A percentile compares a stretch with the other conserved stretches of the same genome.
These are phyloP conservation scores for Lasiosphaeria hispida DNA, from an alignment of 495 filamentous ascomycete genomes.

Conservation along the genomic window DNA sequence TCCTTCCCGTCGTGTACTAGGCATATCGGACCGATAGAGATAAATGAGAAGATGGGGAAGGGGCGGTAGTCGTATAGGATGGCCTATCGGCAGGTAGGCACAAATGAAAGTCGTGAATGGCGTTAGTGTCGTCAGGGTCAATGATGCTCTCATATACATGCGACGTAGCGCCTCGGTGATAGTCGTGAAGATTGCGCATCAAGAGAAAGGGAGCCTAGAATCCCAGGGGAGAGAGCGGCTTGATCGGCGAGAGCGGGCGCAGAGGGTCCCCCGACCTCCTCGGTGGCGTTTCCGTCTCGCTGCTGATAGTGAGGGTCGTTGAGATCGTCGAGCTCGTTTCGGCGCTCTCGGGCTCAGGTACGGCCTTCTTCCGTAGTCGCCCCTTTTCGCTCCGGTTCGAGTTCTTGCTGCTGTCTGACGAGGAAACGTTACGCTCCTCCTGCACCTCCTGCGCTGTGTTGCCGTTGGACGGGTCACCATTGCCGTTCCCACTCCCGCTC, in stretches of 20 bases:
- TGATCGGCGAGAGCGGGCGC: constrained; percentile 63
- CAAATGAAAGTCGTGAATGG: constrained; percentile 17
- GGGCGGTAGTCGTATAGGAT: neutral
- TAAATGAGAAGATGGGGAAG: neutral
- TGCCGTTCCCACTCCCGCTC: constrained; percentile 12
- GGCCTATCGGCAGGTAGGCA: neutral
- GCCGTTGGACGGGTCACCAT: too few species aligned
- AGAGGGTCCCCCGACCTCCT: constrained; percentile 37
- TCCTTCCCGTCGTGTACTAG: too few species aligned
- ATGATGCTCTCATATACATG: constrained; percentile 4
- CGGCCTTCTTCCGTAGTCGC: constrained; percentile 40
- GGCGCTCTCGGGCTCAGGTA: constrained; percentile 28
- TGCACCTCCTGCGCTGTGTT: constrained; percentile 13
- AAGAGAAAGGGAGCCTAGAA: constrained; percentile 30
- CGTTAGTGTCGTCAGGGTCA: constrained; percentile 7
- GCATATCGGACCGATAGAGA: too few species aligned
- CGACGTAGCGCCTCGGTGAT: neutral
- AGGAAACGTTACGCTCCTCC: constrained; percentile 63
- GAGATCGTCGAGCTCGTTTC: constrained; percentile 37
- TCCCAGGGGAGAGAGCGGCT: constrained; percentile 69
- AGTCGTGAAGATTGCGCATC: neutral
- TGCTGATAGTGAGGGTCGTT: constrained; percentile 42
- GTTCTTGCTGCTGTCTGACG: constrained; percentile 56
- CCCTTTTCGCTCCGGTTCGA: constrained; percentile 25
- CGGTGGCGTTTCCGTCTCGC: constrained; percentile 37